These are phyloP conservation scores for Fusarium mexicanum DNA, from an alignment of 2,329 filamentous ascomycete genomes.

Conservation along the genomic window DNA sequence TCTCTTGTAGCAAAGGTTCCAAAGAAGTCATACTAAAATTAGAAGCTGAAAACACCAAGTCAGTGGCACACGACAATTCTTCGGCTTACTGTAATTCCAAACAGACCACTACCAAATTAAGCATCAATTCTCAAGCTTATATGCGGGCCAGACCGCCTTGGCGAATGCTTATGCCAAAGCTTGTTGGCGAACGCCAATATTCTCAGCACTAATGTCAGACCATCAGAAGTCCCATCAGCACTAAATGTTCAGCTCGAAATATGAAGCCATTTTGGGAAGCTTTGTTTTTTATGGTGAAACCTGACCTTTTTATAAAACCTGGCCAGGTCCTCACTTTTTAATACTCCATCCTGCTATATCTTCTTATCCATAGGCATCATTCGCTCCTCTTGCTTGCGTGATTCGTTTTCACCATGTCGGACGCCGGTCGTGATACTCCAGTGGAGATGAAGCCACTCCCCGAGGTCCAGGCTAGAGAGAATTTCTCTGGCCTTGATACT, in stretches of 20 bases:
- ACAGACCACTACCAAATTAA: not conserved
- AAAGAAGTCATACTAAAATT: not conserved
- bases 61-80: not conserved
- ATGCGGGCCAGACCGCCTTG: not conserved
- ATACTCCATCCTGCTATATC: rapidly evolving
- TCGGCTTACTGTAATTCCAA: not conserved
- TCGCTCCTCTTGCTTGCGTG: rapidly evolving
- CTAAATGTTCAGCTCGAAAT: not conserved
- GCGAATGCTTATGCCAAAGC: not conserved
- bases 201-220: not conserved
- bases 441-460: not conserved
- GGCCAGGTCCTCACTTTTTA: rapidly evolving
- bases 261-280: not conserved
- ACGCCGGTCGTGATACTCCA: not conserved
- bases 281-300: not conserved
- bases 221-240: not conserved
- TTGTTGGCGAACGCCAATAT: not conserved
- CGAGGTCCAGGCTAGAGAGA: not conserved
- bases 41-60: not conserved
- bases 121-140: not conserved
- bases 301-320: not conserved
- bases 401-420: not conserved
- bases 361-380: rapidly evolving
- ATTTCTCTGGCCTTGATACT: not conserved
- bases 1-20: not conserved